Conservation (phyloP, 2,329 filamentous ascomycete species). For the Beauveria caledonica region DNA sequence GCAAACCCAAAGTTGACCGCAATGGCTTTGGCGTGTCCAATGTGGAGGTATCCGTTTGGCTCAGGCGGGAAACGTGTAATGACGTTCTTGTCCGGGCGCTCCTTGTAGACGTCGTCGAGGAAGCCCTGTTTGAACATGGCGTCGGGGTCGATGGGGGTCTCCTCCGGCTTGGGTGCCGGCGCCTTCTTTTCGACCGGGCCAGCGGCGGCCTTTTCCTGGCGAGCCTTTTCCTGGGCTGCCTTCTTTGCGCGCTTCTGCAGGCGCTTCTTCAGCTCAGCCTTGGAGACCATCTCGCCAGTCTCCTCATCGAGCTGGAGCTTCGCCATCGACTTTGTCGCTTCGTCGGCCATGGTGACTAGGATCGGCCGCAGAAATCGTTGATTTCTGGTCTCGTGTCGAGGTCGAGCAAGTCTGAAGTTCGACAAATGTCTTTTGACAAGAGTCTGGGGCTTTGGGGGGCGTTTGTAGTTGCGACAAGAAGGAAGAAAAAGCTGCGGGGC, state of each 20-base stretch:
- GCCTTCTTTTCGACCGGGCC: slow-evolving; percentile 22
- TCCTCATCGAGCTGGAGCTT: slow-evolving; percentile 55
- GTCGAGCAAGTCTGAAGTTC: too few relatives aligned
- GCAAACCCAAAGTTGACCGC: slow-evolving; percentile 96
- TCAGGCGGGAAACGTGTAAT: slow-evolving; percentile 73
- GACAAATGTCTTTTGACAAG: too few relatives aligned
- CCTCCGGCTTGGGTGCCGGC: slow-evolving; percentile 36
- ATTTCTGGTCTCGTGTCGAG: not conserved
- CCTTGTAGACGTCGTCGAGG: slow-evolving; percentile 62
- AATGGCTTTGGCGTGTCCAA: slow-evolving; percentile 93
- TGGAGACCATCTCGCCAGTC: slow-evolving; percentile 58
- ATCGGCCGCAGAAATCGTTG: not conserved
- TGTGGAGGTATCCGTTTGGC: slow-evolving; percentile 89
- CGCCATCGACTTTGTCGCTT: slow-evolving; percentile 37
- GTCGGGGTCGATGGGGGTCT: slow-evolving; percentile 43
- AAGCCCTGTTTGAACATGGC: slow-evolving; percentile 77
- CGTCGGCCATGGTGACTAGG: slow-evolving; percentile 35
- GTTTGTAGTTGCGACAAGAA: too few relatives aligned
- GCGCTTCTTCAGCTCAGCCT: slow-evolving; percentile 53
- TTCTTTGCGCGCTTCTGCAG: slow-evolving; percentile 50
- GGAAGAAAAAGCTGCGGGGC: too few relatives aligned
- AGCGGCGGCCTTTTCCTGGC: slow-evolving; percentile 74
- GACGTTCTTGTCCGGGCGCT: slow-evolving; percentile 53
- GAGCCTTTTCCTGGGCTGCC: slow-evolving; percentile 56
- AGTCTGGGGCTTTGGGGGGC: too few relatives aligned